Conservation (phyloP, 202 grass and related monocot genomes). For the Panicum hallii region DNA sequence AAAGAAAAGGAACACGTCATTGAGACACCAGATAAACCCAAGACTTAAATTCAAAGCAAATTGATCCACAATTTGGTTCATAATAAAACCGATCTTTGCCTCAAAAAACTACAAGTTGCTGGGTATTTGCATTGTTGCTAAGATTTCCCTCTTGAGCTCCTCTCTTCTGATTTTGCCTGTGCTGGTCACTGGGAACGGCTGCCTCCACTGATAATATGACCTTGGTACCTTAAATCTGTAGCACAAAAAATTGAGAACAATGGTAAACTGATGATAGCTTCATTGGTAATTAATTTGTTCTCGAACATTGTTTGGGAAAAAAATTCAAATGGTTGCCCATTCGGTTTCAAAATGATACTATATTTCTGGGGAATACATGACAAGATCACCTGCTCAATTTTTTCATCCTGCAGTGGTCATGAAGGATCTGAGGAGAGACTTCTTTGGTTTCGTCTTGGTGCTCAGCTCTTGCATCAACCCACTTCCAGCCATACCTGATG, state of each 20-base stretch:
- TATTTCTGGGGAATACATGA: neutral
- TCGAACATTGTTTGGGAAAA: neutral
- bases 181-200: conserved; percentile 72
- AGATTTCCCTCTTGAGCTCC: conserved; percentile 63
- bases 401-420: conserved; percentile 59
- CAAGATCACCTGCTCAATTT: conserved; percentile 75
- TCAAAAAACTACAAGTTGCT: conserved; percentile 58
- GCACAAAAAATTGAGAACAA: conserved; percentile 9
- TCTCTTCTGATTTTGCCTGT: conserved; percentile 92
- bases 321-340: neutral
- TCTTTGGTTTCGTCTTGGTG: conserved; percentile 41
- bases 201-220: conserved; percentile 59
- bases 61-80: neutral
- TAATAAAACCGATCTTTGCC: neutral
- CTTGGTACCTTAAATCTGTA: conserved; percentile 89
- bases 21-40: neutral
- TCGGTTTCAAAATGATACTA: neutral
- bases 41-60: neutral
- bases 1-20: neutral
- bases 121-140: conserved; percentile 53
- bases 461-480: conserved; percentile 51
- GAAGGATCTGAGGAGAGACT: conserved; percentile 60
- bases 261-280: neutral
- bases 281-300: neutral
- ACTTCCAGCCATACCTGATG: conserved; percentile 72